Conservation (phyloP, 2,329 filamentous ascomycete species). For the Metarhizium sp. region DNA sequence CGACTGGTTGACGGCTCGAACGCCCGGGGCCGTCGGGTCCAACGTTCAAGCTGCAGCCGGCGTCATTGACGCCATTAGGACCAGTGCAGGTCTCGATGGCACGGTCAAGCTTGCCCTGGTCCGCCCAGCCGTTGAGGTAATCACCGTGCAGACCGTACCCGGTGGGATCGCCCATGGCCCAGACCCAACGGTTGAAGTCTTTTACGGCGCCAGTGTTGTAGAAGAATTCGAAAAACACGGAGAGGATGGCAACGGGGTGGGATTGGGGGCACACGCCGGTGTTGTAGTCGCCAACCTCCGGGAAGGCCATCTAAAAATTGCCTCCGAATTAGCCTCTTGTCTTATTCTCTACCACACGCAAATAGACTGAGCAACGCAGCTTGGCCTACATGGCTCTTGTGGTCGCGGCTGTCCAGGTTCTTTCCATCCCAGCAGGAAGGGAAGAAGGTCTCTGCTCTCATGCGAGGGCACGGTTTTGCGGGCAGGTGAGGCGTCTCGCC, state of each 20-base stretch:
- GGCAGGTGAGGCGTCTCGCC: slow-evolving; percentile 44
- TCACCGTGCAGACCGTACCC: slow-evolving; percentile 21
- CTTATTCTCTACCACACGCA: neutral
- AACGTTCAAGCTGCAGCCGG: slow-evolving; percentile 16
- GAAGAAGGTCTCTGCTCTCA: slow-evolving; percentile 46
- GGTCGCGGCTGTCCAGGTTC: slow-evolving; percentile 43
- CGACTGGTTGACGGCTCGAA: slow-evolving; percentile 8
- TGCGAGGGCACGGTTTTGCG: slow-evolving; percentile 37
- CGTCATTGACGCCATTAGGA: slow-evolving; percentile 12
- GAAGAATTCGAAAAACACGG: slow-evolving; percentile 36
- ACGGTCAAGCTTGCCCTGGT: slow-evolving; percentile 16
- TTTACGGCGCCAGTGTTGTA: slow-evolving; percentile 27
- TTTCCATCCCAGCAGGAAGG: slow-evolving; percentile 55
- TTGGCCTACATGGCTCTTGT: slow-evolving; percentile 41
- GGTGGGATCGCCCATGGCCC: slow-evolving; percentile 17
- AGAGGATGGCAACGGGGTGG: slow-evolving; percentile 33
- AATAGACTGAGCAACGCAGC: neutral
- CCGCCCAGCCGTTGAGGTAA: slow-evolving; percentile 20
- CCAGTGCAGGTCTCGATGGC: slow-evolving; percentile 19
- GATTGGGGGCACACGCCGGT: slow-evolving; percentile 25
- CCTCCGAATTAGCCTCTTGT: neutral
- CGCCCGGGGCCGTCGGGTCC: slow-evolving; percentile 14
- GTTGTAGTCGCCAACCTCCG: slow-evolving; percentile 18
- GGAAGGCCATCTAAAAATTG: slow-evolving; percentile 16
- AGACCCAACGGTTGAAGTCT: slow-evolving; percentile 18